phyloP scores from a whole-genome alignment of 345 rosid genomes.

The Euphorbia pulcherrima region DNA sequence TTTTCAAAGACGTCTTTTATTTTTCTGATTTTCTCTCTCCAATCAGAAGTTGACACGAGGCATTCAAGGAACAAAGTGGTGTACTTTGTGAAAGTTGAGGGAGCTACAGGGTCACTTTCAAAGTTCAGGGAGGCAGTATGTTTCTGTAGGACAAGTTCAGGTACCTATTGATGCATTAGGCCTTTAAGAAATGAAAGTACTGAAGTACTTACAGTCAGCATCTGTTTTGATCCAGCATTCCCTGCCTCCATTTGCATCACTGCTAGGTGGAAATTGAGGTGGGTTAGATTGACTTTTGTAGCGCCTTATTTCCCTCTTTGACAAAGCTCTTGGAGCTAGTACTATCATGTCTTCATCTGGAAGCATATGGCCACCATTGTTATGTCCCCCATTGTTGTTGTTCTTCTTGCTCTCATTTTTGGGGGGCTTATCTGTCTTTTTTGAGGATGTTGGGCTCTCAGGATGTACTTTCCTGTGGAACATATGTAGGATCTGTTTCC shows the following conservation, averaged over 20 bases:
- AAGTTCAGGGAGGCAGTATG: too few species aligned
- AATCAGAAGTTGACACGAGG: too few species aligned
- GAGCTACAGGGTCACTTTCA: too few species aligned
- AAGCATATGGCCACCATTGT: constrained; percentile 32
- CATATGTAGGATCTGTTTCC: constrained; percentile 58
- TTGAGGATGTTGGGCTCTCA: constrained; percentile 43
- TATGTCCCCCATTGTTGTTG: constrained; percentile 23
- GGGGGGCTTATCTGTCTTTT: constrained; percentile 35
- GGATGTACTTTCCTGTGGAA: constrained; percentile 85
- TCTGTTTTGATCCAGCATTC: constrained; percentile 86
- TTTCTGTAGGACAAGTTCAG: too few species aligned
- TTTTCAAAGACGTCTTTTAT: too few species aligned
- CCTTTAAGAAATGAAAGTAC: not conserved
- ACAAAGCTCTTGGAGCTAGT: constrained; percentile 33
- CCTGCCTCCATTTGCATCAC: constrained; percentile 56
- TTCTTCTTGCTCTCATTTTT: constrained; percentile 39
- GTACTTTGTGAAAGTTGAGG: too few species aligned
- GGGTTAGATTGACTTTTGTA: constrained; percentile 48
- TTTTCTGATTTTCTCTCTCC: too few species aligned
- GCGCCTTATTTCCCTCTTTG: constrained; percentile 35
- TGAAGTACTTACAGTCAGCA: constrained; percentile 64
- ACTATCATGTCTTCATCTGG: constrained; percentile 41
- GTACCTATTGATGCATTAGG: too few species aligned
- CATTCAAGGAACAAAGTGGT: too few species aligned
- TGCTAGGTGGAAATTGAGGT: constrained; percentile 31